Evolutionary conservation across 805 yeast species (phyloP).

Genomic region (Candida pseudofarinosa): DNA sequence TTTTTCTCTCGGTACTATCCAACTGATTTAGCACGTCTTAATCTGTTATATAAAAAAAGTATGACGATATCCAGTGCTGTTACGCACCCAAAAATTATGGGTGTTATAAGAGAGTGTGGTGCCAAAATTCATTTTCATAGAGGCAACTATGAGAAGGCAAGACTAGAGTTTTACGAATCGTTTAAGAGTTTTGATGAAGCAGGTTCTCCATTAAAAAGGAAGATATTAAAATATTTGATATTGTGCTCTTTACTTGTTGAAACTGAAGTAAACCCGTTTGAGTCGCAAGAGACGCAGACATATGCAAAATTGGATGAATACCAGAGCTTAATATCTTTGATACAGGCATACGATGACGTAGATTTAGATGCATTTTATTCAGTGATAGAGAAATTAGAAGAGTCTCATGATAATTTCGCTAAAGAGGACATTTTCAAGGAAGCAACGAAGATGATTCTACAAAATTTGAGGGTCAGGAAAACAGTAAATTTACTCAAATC

Average conservation of each 20-base stretch:
- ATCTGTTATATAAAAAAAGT: conserved; percentile 45
- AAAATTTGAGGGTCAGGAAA: conserved; percentile 29
- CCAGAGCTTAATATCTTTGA: conserved; percentile 22
- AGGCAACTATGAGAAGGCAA: conserved; percentile 55
- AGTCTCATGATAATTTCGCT: conserved; percentile 19
- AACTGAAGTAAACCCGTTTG: conserved; percentile 65
- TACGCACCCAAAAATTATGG: conserved; percentile 72
- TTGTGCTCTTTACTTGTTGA: conserved; percentile 60
- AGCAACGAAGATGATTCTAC: conserved; percentile 22
- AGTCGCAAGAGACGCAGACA: conserved; percentile 65
- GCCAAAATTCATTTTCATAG: conserved; percentile 63
- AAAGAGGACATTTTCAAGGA: conserved; percentile 26
- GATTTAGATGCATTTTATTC: conserved; percentile 18
- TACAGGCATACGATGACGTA: conserved; percentile 27
- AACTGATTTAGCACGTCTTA: conserved; percentile 32
- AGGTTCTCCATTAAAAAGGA: conserved; percentile 45
- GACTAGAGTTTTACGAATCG: conserved; percentile 56
- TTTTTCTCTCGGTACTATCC: conserved; percentile 40
- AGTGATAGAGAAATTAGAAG: conserved; percentile 14
- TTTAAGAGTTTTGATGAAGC: conserved; percentile 43
- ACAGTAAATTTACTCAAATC: conserved; percentile 27
- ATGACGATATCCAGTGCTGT: conserved; percentile 51
- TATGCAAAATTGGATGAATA: conserved; percentile 33
- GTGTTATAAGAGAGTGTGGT: conserved; percentile 72
- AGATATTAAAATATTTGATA: conserved; percentile 57